A percentile compares a stretch with the other conserved stretches of the same genome.
Conservation (phyloP, 2,329 filamentous ascomycete genomes). For the Xylariaceae sp. region DNA sequence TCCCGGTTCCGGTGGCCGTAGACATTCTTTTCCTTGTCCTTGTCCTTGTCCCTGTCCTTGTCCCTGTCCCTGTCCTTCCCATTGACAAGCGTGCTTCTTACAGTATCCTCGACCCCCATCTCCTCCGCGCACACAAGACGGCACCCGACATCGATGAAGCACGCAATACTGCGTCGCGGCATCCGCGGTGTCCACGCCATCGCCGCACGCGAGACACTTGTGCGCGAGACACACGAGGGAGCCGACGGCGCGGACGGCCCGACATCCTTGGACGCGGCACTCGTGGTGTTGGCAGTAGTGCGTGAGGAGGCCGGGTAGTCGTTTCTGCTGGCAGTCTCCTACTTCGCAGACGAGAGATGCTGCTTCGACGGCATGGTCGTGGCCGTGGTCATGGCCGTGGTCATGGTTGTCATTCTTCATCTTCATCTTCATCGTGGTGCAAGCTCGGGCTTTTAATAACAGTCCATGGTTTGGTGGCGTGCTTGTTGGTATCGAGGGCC, state of each 20-base stretch:
- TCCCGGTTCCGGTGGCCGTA: neutral
- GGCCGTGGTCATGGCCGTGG: no score
- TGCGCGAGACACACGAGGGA: constrained; percentile 3
- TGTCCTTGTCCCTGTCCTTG: no score
- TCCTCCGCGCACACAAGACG: neutral
- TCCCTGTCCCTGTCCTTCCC: neutral
- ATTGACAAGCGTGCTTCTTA: constrained; percentile 2
- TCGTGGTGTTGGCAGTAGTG: constrained; percentile 5
- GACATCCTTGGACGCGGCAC: constrained; percentile 1
- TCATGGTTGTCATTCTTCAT: no score
- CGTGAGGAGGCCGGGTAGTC: neutral
- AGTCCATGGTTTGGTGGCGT: no score
- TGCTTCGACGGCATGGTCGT: no score
- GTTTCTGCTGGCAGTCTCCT: neutral
- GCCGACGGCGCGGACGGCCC: neutral
- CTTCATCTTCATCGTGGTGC: no score
- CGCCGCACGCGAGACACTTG: neutral
- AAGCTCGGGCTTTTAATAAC: no score
- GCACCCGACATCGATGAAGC: neutral
- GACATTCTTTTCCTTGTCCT: neutral
- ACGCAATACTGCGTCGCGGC: neutral
- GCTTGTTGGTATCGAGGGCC: no score
- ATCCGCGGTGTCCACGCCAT: neutral
- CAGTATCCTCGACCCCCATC: neutral
- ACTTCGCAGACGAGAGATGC: constrained; percentile 3